Base-by-base conservation (phyloP, 1,284 basidiomycete species). In the Pholiota adiposa region DNA sequence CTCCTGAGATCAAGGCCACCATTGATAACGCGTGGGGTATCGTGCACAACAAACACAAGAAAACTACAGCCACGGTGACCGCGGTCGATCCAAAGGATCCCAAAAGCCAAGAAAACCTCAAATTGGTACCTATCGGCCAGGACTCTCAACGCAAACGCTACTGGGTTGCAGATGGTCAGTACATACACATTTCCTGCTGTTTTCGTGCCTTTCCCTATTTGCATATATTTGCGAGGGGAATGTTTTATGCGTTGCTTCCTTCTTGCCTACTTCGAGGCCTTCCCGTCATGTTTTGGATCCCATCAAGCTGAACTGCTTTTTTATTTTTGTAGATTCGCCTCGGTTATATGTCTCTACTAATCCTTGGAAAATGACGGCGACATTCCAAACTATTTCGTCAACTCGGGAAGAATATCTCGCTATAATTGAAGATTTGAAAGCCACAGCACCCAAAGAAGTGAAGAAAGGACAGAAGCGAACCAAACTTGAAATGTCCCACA, bases 11-110 rank as follows among this genome's bases (percentile, higher is more conserved):
- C 70, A 91, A 90, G 74, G 79, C 74, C 53, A 78, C 78, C 56
- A 89, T 93, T 72, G 91, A 93, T 80, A 84, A 84, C 71, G 90
- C 90, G 52, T 92, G 91, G 90, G 90, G 90, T 67, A 88, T 92
- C 68, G 82, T 84, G 57, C 88, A 90, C 66, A 87, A 87, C 71
- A 91, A 92, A 67, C 87, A 92, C 74, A 91, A 90, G 81, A 93
- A 92, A 76, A 84, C 83, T 60, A 87, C 90, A 63, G 75, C 79
- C 9, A 72, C 80, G 11, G 77, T 79, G 52, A 76, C 81, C 3
- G 82, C 83, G 41, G 81, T 84, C 29, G 79, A 82, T 33, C 76
- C 86, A 50, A 74, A 77, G 51, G 87, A 89, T 72, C 81, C 86
- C 19, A 78, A 80, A 60, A 89, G 85, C 67, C 84, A 83, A 70